These are phyloP conservation scores for Papiliotrema terrestris DNA, from an alignment of 1,284 basidiomycete genomes.

Conservation along the genomic window DNA sequence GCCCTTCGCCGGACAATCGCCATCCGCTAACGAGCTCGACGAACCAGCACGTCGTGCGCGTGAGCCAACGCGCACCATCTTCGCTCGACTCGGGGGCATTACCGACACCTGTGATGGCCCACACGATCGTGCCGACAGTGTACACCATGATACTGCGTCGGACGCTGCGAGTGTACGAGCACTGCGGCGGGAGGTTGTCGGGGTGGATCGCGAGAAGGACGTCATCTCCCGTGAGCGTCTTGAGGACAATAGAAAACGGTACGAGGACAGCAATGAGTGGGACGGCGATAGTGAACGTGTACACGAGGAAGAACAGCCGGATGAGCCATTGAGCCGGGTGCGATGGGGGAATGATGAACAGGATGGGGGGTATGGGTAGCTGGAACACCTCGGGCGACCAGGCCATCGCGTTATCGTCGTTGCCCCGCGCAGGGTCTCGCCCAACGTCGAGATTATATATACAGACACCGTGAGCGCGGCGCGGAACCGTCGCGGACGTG, in stretches of 20 bases:
- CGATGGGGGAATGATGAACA: conserved; percentile 10
- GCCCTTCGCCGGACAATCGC: not conserved
- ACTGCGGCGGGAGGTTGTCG: conserved; percentile 11
- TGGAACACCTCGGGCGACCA: conserved; percentile 10
- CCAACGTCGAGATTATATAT: no score
- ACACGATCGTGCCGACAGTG: conserved; percentile 6
- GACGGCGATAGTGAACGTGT: conserved; percentile 5
- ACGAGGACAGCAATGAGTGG: conserved; percentile 9
- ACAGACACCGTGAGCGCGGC: no score
- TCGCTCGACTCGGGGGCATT: conserved; percentile 8
- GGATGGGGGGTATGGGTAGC: conserved; percentile 9
- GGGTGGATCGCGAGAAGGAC: conserved; percentile 10
- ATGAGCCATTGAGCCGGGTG: conserved; percentile 11
- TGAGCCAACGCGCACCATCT: not conserved
- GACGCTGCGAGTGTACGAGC: not conserved
- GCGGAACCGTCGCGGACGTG: no score
- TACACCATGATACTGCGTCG: conserved; percentile 7
- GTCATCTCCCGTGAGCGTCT: not conserved
- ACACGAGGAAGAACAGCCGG: conserved; percentile 7
- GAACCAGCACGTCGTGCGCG: not conserved
- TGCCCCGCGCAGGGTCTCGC: no score
- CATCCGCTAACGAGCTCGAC: not conserved
- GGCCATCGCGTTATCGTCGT: conserved; percentile 1
- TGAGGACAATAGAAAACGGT: conserved; percentile 11
- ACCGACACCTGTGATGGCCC: conserved; percentile 14